Evolutionary conservation across 495 filamentous ascomycete species (phyloP), one percentile per base, ranked within the genome.

Genomic region (Aspergillus asperescens): DNA sequence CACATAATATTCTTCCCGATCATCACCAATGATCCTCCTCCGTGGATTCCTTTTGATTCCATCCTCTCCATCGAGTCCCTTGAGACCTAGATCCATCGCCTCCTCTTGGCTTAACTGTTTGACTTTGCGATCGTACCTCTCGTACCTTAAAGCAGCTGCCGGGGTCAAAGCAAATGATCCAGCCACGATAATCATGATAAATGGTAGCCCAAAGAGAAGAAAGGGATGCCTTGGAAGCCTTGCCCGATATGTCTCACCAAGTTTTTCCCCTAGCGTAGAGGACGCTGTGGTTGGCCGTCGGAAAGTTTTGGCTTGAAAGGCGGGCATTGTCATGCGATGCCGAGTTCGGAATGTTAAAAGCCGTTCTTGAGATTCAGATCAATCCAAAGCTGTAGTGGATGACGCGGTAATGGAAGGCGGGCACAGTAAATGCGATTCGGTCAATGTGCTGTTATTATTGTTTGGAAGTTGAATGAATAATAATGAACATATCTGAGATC

Each of bases 151-250:
- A 5, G 93, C 94, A 5, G 93, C 89, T 2, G 90, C 93, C 1
- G 94, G 93, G 0, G 92, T 96, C 12, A 99, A 78, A 54, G 91
- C 86, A 70, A 99, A 99, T 7, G 88, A 94, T 0, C 89, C 93
- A 4, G 85, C 90, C n/a, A 99, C 84, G 59, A 99, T 95, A 29
- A 92, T 83, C 37, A 78, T 72, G 61, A 97, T 79, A 71, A 99
- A 99, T 12, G 93, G 93, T n/a, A 97, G 75, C 5, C 93, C 93
- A 67, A 99, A 99, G 46, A 96, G 79, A 31, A 92, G 72, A 69
- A 99, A 99, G 1, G 93, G 93, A 58, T 87, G 88, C 54, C 78
- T 82, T 16, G 75, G 63, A 32, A 96, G 77, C 46, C 72, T 62
- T 9, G 73, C 63, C 50, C 93, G 87, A 73, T 99, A 99, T 19